These are phyloP conservation scores for Pyropia yezoensis DNA, from an alignment of 23 red algal genomes.

Conservation along the genomic window DNA sequence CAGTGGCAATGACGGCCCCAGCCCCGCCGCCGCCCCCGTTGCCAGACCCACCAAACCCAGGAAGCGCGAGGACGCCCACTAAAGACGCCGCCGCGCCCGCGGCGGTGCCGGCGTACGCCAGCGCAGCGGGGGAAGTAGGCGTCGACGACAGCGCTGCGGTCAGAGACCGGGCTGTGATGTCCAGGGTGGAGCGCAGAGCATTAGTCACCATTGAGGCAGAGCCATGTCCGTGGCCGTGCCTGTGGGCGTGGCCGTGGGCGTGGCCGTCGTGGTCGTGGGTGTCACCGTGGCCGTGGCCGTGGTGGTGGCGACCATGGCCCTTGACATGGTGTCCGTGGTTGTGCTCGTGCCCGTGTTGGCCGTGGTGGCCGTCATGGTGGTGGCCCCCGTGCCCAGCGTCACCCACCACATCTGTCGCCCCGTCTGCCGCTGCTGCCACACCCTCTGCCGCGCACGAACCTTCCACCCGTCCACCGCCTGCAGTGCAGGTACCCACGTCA, in stretches of 20 bases:
- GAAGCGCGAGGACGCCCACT: slow-evolving; percentile 31
- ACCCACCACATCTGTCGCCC: too few species aligned
- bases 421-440: too few species aligned
- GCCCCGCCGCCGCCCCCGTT: neutral
- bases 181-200: neutral
- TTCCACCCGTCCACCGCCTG: too few species aligned
- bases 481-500: too few species aligned
- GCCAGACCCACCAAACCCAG: slow-evolving; percentile 3
- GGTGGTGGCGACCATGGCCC: neutral
- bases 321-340: too few species aligned
- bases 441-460: too few species aligned
- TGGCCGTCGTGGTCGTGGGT: slow-evolving; percentile 4
- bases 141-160: slow-evolving; percentile 4
- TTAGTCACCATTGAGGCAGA: neutral
- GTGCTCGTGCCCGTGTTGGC: neutral
- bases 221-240: slow-evolving; percentile 10
- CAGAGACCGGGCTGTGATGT: neutral
- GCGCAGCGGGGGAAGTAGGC: slow-evolving; percentile 3
- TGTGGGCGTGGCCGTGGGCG: slow-evolving; percentile 5
- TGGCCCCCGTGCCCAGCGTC: neutral
- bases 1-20: slow-evolving; percentile 5
- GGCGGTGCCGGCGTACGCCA: slow-evolving; percentile 33
- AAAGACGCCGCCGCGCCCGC: slow-evolving; percentile 34
- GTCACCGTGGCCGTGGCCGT: neutral
- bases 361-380: neutral